Evolutionary conservation across 2,329 filamentous ascomycete genomes (phyloP).

Genomic region (Verticillium klebahnii): DNA sequence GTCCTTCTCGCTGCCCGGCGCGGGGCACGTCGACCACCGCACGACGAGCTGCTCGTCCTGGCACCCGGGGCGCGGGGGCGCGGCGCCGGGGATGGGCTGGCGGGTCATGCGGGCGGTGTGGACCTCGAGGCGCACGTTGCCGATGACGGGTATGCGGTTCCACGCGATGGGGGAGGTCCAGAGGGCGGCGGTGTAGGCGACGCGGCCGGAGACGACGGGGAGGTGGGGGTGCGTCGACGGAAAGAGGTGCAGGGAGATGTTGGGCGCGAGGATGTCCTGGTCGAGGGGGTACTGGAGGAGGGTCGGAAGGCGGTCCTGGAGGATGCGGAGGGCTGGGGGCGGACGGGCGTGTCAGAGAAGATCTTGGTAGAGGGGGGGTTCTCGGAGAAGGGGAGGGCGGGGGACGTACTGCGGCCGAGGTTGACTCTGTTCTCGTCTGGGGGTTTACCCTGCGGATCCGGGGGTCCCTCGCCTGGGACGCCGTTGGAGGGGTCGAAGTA

Average conservation of each 20-base stretch:
- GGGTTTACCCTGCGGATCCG: slow-evolving; percentile 24
- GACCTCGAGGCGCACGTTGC: slow-evolving; percentile 84
- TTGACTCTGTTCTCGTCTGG: slow-evolving; percentile 56
- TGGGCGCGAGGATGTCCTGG: slow-evolving; percentile 70
- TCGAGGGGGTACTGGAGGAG: slow-evolving; percentile 64
- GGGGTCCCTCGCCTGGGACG: slow-evolving; percentile 2
- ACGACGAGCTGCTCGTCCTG: slow-evolving; percentile 80
- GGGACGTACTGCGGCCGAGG: slow-evolving; percentile 54
- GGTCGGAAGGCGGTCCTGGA: slow-evolving; percentile 63
- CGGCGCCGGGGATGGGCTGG: slow-evolving; percentile 40
- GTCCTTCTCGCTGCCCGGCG: background rate
- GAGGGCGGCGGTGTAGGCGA: slow-evolving; percentile 82
- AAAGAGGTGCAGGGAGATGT: slow-evolving; percentile 67
- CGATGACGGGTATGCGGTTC: slow-evolving; percentile 86
- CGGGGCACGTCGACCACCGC: slow-evolving; percentile 70
- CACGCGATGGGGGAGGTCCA: slow-evolving; percentile 96
- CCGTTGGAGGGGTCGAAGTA: slow-evolving; percentile 13
- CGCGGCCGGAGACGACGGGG: slow-evolving; percentile 83
- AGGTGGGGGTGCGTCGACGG: slow-evolving; percentile 80
- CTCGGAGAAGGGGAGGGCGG: background rate
- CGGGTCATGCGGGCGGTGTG: slow-evolving; percentile 83
- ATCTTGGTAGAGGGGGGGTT: background rate
- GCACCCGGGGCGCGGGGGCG: slow-evolving; percentile 46
- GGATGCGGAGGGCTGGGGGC: slow-evolving; percentile 52
- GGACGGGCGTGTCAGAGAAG: background rate